Base-by-base conservation (phyloP, 495 filamentous ascomycete species). In the Neurospora sp. region DNA sequence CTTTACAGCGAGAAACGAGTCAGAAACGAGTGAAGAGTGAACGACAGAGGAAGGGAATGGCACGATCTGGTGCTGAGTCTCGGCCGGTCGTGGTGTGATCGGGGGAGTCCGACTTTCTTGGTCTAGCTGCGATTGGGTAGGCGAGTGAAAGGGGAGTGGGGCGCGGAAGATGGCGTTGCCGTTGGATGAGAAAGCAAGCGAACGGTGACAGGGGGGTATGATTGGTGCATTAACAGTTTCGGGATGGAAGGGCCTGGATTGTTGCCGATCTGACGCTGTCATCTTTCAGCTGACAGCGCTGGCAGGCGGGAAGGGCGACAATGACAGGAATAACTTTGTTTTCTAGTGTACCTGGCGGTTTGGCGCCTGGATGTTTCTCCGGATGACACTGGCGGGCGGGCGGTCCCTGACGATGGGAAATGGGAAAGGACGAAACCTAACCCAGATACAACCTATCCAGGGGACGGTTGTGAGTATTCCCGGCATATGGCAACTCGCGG, bases 71-170 rank as follows among this genome's bases (percentile, higher is more conserved):
- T 44, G 68, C 44, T 44, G 71, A 69, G 39, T 73, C 38, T 70
- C 10, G 65, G 18, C 37, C 39, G n/a, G 61, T 40, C 70, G 59
- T 75, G 72, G 70, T 74, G 61, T 68, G 65, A 75, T 74, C 74
- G 74, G 74, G 74, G 44, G n/a, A 12, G 35, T 44, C 75, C 73
- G 75, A 45, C 68, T 12, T 14, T 16, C 38, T 47, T 73, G 20
- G 69, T 39, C 20, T 18, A 27, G 65, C 12, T 69, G 27, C 37
- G 65, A 72, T 44, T 59, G 42, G 68, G 68, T 38, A 41, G 27
- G n/a, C n/a, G n/a, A n/a, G n/a, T n/a, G n/a, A 61, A 61, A 61
- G 5, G 53, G 53, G 53, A 12, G 53, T 61, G 53, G 53, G 53
- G 12, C 53, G 53, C 10, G 22, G 47, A 59, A 14, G 22, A 59